Evolutionary conservation across 1,139 yeast species (phyloP).

Genomic region (Candida sanyaensis): DNA sequence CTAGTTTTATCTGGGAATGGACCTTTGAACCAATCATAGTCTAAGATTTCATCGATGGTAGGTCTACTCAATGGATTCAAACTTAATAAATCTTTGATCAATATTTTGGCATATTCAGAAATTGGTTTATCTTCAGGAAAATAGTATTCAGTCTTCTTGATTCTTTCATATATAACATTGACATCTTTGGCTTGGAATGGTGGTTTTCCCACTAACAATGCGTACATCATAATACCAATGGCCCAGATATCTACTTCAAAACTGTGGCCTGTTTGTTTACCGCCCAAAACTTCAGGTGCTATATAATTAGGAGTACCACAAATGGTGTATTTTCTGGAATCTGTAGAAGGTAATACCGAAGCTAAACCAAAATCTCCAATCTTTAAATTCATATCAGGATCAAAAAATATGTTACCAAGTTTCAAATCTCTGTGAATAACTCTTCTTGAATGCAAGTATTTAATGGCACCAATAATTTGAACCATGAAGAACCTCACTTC

Average conservation of each 20-base stretch:
- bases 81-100: conserved; percentile 72
- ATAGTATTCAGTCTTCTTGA: conserved; percentile 75
- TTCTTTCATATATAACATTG: conserved; percentile 88
- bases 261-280: conserved; percentile 86
- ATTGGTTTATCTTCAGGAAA: conserved; percentile 78
- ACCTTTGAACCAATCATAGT: conserved; percentile 83
- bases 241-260: conserved; percentile 98
- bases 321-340: conserved; percentile 83
- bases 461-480: conserved; percentile 91
- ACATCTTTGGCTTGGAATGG: conserved; percentile 98
- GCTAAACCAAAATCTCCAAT: conserved; percentile 98
- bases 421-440: conserved; percentile 97
- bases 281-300: conserved; percentile 94
- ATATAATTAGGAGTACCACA: conserved; percentile 99
- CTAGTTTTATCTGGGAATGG: conserved; percentile 78
- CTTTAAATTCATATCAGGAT: conserved; percentile 87
- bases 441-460: conserved; percentile 86
- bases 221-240: conserved; percentile 92
- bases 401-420: conserved; percentile 91
- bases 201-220: conserved; percentile 88
- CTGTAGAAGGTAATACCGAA: conserved; percentile 68
- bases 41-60: conserved; percentile 72
- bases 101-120: conserved; percentile 67
- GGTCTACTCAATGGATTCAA: conserved; percentile 86
- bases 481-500: conserved; percentile 91